Evolutionary conservation across 176 grass and related monocot species (phyloP), one percentile per base, ranked within the genome.

Genomic region (Avena sativa): DNA sequence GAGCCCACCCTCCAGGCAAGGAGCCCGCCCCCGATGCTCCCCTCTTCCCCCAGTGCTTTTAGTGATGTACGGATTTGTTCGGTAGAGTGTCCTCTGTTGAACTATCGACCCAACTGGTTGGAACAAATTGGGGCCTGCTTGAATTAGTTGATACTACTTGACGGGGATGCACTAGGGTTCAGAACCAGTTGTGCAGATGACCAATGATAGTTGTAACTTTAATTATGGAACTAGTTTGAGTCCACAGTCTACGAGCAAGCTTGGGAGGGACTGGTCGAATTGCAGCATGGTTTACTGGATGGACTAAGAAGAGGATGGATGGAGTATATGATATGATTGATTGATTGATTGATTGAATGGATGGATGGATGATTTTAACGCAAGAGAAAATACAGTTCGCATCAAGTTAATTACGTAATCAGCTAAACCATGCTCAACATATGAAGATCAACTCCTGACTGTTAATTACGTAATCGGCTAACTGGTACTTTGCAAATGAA

Each of bases 1-100:
- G 79, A 55, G 74, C 74, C 74, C 50, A 55, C 74, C 74, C 74
- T 77, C 50, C 74, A 77, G 74, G 74, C 74, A 77, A 77, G 74
- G 74, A 77, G 6, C 53, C 66, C 66, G 2, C 32, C 32, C 76
- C 20, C 15, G 20, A 11, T 59, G 47, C 6, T 79, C 32, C 40
- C 26, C 38, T 51, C 10, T 1, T 12, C 5, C 16, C 49, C 57
- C 79, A 34, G 21, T 28, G 20, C 16, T 46, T 87, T 8, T 4
- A 36, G 15, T 55, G 10, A 0, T 68, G 6, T 68, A 10, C 20
- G 83, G 55, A 74, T 76, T 47, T 28, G 69, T 17, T 16, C 10
- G 9, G 44, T 66, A 57, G 65, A 74, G 10, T 84, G 12, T 10
- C 12, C 11, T 84, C 17, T 23, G 65, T 12, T 65, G 43, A 79